Conservation (phyloP, 768 basidiomycete genomes). For the Cystofilobasidium capitatum region DNA sequence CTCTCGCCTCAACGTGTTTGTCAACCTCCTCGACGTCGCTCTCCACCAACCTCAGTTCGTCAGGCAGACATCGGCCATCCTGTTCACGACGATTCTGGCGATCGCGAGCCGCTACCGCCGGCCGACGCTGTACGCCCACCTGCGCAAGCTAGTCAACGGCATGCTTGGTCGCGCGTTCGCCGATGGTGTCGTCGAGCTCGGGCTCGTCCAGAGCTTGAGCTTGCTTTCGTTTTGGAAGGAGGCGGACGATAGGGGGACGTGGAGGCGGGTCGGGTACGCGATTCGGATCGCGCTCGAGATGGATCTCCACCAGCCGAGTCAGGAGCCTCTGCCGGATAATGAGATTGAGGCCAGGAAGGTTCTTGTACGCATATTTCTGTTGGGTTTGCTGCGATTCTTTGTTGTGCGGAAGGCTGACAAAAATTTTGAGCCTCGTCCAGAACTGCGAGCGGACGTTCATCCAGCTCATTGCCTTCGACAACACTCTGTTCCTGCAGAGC, state of each 20-base stretch:
- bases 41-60: slow-evolving; percentile 28
- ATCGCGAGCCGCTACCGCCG: slow-evolving; percentile 23
- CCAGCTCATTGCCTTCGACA: slow-evolving; percentile 29
- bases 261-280: slow-evolving; percentile 25
- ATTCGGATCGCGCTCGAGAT: slow-evolving; percentile 28
- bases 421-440: not conserved
- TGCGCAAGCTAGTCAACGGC: slow-evolving; percentile 25
- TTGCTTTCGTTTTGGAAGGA: slow-evolving; percentile 32
- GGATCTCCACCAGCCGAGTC: slow-evolving; percentile 8
- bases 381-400: not conserved
- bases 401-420: not conserved
- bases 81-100: slow-evolving; percentile 29
- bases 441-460: slow-evolving; percentile 28
- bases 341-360: slow-evolving; percentile 29
- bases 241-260: slow-evolving; percentile 25
- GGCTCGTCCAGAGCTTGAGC: slow-evolving; percentile 27
- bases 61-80: slow-evolving; percentile 21
- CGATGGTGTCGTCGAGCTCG: slow-evolving; percentile 28
- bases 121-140: slow-evolving; percentile 20
- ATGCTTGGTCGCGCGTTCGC: slow-evolving; percentile 29
- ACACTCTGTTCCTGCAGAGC: slow-evolving; percentile 13
- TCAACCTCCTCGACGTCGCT: slow-evolving; percentile 29
- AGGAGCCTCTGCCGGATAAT: slow-evolving; percentile 19
- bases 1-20: slow-evolving; percentile 29
- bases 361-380: slow-evolving; percentile 11